Evolutionary conservation across 2,329 filamentous ascomycete genomes (phyloP).

Genomic region (Colletotrichum cereale): DNA sequence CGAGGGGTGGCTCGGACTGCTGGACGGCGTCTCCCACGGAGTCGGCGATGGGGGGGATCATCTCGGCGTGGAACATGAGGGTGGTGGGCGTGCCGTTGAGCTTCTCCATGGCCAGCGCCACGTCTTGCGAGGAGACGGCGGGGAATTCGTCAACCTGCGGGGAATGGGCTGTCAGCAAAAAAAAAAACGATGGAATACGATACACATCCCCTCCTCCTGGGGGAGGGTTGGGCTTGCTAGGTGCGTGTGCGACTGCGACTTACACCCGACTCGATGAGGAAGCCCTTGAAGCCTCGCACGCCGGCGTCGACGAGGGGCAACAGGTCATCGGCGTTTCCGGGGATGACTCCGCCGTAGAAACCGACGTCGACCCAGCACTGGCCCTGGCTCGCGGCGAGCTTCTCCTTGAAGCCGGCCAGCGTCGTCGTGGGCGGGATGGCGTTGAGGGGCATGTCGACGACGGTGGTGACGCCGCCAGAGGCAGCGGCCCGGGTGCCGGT

Average conservation of each 20-base stretch:
- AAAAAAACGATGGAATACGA: neutral
- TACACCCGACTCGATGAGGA: constrained; percentile 96
- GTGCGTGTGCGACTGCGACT: constrained; percentile 49
- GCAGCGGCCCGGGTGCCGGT: constrained; percentile 94
- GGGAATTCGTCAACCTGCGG: constrained; percentile 92
- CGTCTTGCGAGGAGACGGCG: constrained; percentile 84
- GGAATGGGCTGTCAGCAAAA: constrained; percentile 36
- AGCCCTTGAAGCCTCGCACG: constrained; percentile 96
- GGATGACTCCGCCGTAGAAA: constrained; percentile 95
- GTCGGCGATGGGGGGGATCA: constrained; percentile 88
- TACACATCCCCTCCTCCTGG: fast-evolving
- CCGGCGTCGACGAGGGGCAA: constrained; percentile 85
- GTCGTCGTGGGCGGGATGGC: constrained; percentile 97
- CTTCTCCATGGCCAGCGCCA: constrained; percentile 82
- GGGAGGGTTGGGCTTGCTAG: neutral
- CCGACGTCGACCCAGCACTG: constrained; percentile 99
- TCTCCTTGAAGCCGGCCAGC: constrained; percentile 82
- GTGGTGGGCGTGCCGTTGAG: constrained; percentile 87
- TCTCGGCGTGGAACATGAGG: constrained; percentile 99
- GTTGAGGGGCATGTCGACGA: constrained; percentile 98
- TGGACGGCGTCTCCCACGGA: constrained; percentile 85
- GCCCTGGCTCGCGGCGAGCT: constrained; percentile 83
- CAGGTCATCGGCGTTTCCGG: constrained; percentile 86
- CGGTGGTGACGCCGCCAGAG: constrained; percentile 95
- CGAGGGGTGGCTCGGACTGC: constrained; percentile 74